These are phyloP conservation scores for Aciculosporium take DNA, from an alignment of 2,329 filamentous ascomycete species.

Conservation along the genomic window DNA sequence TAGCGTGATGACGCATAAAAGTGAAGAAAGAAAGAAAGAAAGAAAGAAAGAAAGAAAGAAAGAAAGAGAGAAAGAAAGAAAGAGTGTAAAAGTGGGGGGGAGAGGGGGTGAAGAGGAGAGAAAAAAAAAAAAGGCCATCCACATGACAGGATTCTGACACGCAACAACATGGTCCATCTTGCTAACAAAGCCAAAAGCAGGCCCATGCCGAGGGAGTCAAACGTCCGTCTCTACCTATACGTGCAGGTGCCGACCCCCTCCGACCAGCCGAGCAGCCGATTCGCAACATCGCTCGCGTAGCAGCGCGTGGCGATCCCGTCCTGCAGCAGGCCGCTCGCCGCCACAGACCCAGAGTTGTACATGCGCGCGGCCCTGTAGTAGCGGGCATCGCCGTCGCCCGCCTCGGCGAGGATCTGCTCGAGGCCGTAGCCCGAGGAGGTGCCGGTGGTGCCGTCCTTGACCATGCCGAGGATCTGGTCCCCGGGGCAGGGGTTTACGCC, in stretches of 20 bases:
- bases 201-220: too few relatives aligned
- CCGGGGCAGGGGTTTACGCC: conserved; percentile 16
- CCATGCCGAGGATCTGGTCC: conserved; percentile 16
- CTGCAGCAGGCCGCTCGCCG: conserved; percentile 20
- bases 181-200: background rate
- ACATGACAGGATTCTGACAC: background rate
- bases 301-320: conserved; percentile 30
- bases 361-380: conserved; percentile 33
- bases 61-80: background rate
- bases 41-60: background rate
- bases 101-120: background rate
- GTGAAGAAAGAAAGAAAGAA: background rate
- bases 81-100: background rate
- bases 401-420: conserved; percentile 20
- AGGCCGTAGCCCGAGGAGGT: conserved; percentile 28
- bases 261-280: conserved; percentile 4
- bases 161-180: background rate
- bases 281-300: conserved; percentile 35
- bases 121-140: background rate
- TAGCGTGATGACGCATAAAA: background rate
- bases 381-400: conserved; percentile 9
- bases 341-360: conserved; percentile 34
- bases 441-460: conserved; percentile 27
- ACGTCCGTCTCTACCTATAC: background rate
- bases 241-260: background rate